These are phyloP conservation scores for Trichoderma parareesei DNA, from an alignment of 495 filamentous ascomycete species.

Conservation along the genomic window DNA sequence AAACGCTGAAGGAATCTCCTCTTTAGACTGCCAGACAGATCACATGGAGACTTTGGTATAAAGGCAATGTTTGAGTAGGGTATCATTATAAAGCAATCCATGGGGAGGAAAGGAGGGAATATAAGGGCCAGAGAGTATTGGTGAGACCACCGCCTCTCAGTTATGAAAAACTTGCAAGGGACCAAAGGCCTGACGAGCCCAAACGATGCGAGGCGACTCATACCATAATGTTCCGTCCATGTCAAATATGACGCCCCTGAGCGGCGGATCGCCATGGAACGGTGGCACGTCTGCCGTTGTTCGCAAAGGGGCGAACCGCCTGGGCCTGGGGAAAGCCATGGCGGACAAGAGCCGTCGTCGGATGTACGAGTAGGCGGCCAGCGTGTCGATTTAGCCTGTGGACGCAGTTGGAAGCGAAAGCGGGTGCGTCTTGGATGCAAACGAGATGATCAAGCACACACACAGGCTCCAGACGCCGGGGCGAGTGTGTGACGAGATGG, in stretches of 20 bases:
- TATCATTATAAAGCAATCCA: too few relatives aligned
- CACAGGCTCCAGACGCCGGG: not conserved
- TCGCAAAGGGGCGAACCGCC: slow-evolving; percentile 44
- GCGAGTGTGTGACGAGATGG: not conserved
- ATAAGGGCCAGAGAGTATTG: too few relatives aligned
- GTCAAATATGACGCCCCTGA: slow-evolving; percentile 87
- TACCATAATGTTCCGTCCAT: slow-evolving; percentile 92
- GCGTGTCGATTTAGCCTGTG: not conserved
- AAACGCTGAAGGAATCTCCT: not conserved
- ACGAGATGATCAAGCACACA: not conserved
- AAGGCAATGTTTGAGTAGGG: too few relatives aligned
- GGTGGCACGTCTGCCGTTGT: slow-evolving; percentile 8
- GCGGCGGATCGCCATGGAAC: slow-evolving; percentile 37
- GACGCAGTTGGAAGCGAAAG: not conserved
- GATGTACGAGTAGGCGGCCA: not conserved
- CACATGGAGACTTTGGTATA: too few relatives aligned
- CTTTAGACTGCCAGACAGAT: not conserved
- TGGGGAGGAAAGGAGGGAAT: too few relatives aligned
- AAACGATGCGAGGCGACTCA: slow-evolving; percentile 12
- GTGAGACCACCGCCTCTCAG: too few relatives aligned
- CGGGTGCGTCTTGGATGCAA: not conserved
- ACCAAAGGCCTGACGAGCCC: not conserved
- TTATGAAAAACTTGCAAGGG: not conserved
- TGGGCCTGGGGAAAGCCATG: slow-evolving; percentile 25
- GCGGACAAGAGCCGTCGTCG: slow-evolving; percentile 28